phyloP scores from a whole-genome alignment of 2,329 filamentous ascomycete species.

The Cladosporium oxysporum region DNA sequence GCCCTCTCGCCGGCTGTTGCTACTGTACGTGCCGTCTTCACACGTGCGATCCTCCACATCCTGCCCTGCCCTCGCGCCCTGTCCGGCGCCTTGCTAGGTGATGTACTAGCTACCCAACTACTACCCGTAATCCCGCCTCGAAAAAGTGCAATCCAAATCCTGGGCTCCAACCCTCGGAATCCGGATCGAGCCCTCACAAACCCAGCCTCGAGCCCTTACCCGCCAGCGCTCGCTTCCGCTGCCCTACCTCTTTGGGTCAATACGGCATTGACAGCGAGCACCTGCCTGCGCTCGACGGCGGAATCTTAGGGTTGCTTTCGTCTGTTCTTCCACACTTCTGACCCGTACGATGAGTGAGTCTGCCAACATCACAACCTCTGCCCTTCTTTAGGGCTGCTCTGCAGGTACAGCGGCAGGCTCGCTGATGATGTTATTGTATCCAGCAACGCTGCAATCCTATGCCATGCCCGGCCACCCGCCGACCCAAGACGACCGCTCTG shows the following conservation, averaged over 20 bases:
- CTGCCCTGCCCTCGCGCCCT: background rate
- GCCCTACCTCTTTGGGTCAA: background rate
- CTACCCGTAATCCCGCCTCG: background rate
- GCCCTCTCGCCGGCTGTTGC: background rate
- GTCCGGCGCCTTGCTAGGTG: too few species aligned
- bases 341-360: slow-evolving; percentile 7
- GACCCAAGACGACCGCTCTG: slow-evolving; percentile 10
- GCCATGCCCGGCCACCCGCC: slow-evolving; percentile 14
- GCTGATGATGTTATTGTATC: slow-evolving; percentile 14
- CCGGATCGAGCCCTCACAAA: background rate
- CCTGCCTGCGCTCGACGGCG: background rate
- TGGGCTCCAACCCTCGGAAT: background rate
- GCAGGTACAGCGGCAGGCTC: slow-evolving; percentile 5
- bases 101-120: background rate
- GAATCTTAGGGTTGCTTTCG: slow-evolving; percentile 1
- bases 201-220: background rate
- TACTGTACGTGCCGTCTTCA: background rate
- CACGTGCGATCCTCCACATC: background rate
- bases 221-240: background rate
- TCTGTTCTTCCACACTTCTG: slow-evolving; percentile 5
- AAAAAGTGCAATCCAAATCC: background rate
- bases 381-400: slow-evolving; percentile 13
- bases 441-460: slow-evolving; percentile 16
- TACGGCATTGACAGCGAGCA: slow-evolving; percentile 5
- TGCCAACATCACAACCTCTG: slow-evolving; percentile 9